These are phyloP conservation scores for Aureobasidium sp. DNA, from an alignment of 2,329 filamentous ascomycete species.

Conservation along the genomic window DNA sequence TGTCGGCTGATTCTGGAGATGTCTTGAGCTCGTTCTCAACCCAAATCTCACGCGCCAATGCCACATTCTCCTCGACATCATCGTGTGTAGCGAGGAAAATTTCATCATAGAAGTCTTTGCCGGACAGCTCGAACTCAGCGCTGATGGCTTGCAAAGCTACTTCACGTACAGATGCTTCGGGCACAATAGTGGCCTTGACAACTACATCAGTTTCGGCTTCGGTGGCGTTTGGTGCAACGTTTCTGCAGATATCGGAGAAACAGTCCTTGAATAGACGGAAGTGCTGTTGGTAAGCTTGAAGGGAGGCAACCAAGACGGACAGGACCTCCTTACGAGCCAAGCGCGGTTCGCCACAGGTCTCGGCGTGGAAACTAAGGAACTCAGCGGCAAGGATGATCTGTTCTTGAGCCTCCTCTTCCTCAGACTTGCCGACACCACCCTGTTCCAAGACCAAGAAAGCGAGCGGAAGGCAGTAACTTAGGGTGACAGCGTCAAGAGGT, in stretches of 20 bases:
- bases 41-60: slow-evolving; percentile 83
- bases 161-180: slow-evolving; percentile 71
- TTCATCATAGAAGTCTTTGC: slow-evolving; percentile 77
- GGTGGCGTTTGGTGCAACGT: slow-evolving; percentile 73
- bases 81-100: slow-evolving; percentile 94
- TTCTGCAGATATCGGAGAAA: slow-evolving; percentile 76
- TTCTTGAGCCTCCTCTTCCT: slow-evolving; percentile 72
- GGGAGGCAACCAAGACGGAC: slow-evolving; percentile 64
- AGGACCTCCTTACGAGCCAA: slow-evolving; percentile 72
- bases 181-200: slow-evolving; percentile 70
- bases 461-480: slow-evolving; percentile 81
- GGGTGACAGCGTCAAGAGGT: slow-evolving; percentile 81
- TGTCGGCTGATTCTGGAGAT: slow-evolving; percentile 52
- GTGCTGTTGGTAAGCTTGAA: slow-evolving; percentile 86
- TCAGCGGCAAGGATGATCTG: slow-evolving; percentile 86
- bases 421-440: slow-evolving; percentile 64
- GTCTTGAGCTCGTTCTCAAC: slow-evolving; percentile 80
- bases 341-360: slow-evolving; percentile 64
- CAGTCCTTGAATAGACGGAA: slow-evolving; percentile 95
- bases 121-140: slow-evolving; percentile 84
- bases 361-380: slow-evolving; percentile 81
- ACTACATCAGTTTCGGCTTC: slow-evolving; percentile 65
- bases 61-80: slow-evolving; percentile 77
- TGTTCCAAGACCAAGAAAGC: slow-evolving; percentile 70
- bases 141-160: slow-evolving; percentile 85